Base-by-base conservation (phyloP, 306 rosid genomes). In the Sechiopsis laciniata region DNA sequence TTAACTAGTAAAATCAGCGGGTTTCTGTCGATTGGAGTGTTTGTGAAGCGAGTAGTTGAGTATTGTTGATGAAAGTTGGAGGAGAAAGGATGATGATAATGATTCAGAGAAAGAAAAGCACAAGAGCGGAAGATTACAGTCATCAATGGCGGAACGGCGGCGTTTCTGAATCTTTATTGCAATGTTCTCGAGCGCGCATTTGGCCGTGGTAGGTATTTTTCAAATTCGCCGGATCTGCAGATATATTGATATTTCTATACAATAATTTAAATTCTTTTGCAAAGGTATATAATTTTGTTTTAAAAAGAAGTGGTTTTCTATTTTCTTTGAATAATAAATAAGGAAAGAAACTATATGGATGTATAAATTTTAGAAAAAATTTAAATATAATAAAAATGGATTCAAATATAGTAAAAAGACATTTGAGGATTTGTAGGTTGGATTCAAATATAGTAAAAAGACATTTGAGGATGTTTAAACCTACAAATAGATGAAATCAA, bases 1-100 rank as follows among this genome's bases (percentile, higher is more conserved):
- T 87, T 81, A 22, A 93, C 75, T 67, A 83, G 72, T 42, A 84
- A 84, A 80, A 85, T 75, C 12, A 88, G 56, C 0, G 19, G 75
- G 37, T 85, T 74, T 68, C 67, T 75, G 8, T 59, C 76, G 48
- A 37, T 69, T 76, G 52, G 80, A 64, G 67, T 8, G 16, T n/a
- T 48, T 6, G 80, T 55, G 68, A 74, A 24, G 75, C 70, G 71
- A 51, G 50, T 35, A 8, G 83, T 46, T 42, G 69, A 81, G 63
- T 65, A 77, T 52, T 77, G 68, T 69, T 70, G 69, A 15, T 15
- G 78, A 62, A 20, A 46, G 4, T 64, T 72, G 74, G 73, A 83
- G 75, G 60, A 21, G 79, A 63, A 62, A 42, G 19, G 56, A 65
- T 0, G 74, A 20, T 65, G 79, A 40, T 59, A 78, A 40, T 45